A percentile compares a stretch with the other conserved stretches of the same genome.
These are phyloP conservation scores for Euphorbia peplus DNA, from an alignment of 345 rosid genomes.

Conservation along the genomic window DNA sequence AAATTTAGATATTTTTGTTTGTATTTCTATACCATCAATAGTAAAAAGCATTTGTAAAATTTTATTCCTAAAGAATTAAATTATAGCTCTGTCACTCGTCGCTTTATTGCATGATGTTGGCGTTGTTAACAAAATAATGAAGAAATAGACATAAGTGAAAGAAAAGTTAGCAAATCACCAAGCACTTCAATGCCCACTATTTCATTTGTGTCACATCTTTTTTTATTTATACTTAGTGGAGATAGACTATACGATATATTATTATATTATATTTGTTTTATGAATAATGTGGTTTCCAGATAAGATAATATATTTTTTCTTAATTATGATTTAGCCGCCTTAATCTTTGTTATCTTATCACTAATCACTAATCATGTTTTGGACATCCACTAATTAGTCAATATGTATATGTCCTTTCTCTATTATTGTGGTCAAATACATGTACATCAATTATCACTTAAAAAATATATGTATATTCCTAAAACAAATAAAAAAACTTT, in stretches of 20 bases:
- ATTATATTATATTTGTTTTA: no score
- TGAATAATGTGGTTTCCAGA: neutral
- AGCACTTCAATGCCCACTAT: conserved; percentile 26
- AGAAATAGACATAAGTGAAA: conserved; percentile 1
- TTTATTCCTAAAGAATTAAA: no score
- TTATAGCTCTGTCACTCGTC: no score
- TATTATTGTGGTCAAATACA: no score
- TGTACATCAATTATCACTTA: no score
- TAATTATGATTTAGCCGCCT: neutral
- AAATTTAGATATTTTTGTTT: no score
- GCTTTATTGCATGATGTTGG: neutral
- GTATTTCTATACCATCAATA: no score
- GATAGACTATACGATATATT: neutral
- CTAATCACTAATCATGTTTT: neutral
- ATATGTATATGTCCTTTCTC: no score
- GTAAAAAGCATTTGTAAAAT: no score
- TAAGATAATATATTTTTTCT: neutral
- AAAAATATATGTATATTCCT: no score
- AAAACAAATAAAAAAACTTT: no score
- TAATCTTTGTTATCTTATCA: neutral
- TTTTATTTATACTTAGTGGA: neutral
- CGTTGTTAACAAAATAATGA: neutral
- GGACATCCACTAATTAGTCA: neutral
- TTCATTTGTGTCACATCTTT: neutral
- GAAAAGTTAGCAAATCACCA: conserved; percentile 23